These are phyloP conservation scores for Parietichytrium sp. DNA, from an alignment of 108 stramenopile species.

Conservation along the genomic window DNA sequence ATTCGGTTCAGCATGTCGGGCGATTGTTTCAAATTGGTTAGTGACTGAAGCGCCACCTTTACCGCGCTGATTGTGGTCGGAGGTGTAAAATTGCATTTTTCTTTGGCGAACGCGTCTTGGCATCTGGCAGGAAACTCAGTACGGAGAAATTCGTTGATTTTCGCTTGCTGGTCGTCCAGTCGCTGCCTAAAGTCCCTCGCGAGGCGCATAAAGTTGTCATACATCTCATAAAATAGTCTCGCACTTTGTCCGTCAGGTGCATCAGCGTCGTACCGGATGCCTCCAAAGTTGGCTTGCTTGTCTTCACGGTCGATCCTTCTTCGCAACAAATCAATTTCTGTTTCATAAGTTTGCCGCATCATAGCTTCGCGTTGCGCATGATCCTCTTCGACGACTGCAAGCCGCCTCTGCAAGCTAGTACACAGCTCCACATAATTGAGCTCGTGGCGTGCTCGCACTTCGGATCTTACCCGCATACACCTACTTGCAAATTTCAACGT, in stretches of 20 bases:
- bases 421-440: not conserved
- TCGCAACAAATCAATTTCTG: not conserved
- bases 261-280: too few species aligned
- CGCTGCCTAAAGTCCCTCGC: not conserved
- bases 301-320: too few species aligned
- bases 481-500: conserved; percentile 42
- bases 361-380: not conserved
- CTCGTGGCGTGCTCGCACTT: not conserved
- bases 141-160: not conserved
- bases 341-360: not conserved
- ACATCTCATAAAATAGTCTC: conserved; percentile 13
- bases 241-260: too few species aligned
- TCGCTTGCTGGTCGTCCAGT: conserved; percentile 8
- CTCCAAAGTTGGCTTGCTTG: too few species aligned
- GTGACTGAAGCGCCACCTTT: too few species aligned
- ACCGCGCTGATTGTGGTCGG: too few species aligned
- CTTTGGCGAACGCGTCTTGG: too few species aligned
- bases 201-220: not conserved
- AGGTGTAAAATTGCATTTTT: too few species aligned
- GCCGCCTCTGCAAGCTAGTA: not conserved
- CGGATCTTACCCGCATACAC: conserved; percentile 16
- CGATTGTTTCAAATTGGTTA: too few species aligned
- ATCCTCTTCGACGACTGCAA: not conserved
- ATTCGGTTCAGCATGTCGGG: too few species aligned
- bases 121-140: too few species aligned